Evolutionary conservation across 805 yeast genomes (phyloP).

Genomic region (Sporopachydermia quercuum): DNA sequence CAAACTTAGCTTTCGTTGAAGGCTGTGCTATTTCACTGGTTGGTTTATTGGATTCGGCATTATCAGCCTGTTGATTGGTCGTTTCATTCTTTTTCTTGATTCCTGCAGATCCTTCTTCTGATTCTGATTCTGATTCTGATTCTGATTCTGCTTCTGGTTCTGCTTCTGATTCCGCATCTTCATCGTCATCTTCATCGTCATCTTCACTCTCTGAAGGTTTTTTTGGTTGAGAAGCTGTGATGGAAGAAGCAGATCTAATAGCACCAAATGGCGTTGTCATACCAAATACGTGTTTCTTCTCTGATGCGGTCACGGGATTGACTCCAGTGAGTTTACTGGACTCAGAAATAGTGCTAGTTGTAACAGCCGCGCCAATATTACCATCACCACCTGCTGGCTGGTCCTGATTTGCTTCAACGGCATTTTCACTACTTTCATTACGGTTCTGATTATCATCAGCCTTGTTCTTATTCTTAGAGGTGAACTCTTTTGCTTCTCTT

Average conservation of each 20-base stretch:
- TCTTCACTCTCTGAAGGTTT: slow-evolving; percentile 3
- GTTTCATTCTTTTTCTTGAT: slow-evolving; percentile 11
- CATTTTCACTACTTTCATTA: slow-evolving; percentile 8
- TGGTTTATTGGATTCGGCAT: no score
- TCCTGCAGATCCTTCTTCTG: slow-evolving; percentile 14
- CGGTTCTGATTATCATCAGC: slow-evolving; percentile 3
- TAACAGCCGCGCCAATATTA: not conserved
- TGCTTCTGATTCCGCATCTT: slow-evolving; percentile 4
- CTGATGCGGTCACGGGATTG: not conserved
- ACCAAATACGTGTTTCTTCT: not conserved
- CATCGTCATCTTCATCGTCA: slow-evolving; percentile 4
- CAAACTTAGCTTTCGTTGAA: no score
- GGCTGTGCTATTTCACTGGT: no score
- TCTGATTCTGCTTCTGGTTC: slow-evolving; percentile 11
- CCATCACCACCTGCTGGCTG: slow-evolving; percentile 11
- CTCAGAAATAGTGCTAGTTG: not conserved
- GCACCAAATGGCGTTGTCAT: not conserved
- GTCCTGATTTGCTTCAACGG: slow-evolving; percentile 12
- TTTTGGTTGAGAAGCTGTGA: no score
- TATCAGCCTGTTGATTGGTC: no score
- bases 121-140: slow-evolving; percentile 9
- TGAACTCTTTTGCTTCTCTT: slow-evolving; percentile 18
- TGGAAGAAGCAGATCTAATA: no score
- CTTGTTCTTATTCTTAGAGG: slow-evolving; percentile 11
- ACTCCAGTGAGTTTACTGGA: no score